Evolutionary conservation across 2,329 filamentous ascomycete species (phyloP), one percentile per base, ranked within the genome.

Genomic region (Hymenoscyphus occultus): DNA sequence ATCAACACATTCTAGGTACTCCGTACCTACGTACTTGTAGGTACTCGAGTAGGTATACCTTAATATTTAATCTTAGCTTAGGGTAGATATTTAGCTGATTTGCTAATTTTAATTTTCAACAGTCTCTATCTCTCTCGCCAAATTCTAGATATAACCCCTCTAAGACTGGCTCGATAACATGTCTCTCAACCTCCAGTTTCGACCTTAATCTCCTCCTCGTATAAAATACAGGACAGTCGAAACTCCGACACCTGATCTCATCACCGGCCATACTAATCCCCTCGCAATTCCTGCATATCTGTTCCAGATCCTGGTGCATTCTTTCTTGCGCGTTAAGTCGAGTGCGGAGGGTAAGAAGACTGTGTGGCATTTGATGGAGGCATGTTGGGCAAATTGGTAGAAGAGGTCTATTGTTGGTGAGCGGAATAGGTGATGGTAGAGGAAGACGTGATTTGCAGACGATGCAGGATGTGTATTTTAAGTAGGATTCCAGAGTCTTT

Each of bases 171-270:
- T 77, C 78, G 5, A 79, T 71, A 39, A 78, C 73, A 45, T 71
- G 74, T 62, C 67, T 77, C 67, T 78, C 77, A 45, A 72, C 78
- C 56, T 74, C 73, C 60, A 81, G 62, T 60, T 76, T 81, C 10
- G 83, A 82, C 28, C 76, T 77, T 74, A 91, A 87, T 76, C 87
- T 90, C 62, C 86, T 83, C 14, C 92, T 79, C 39, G 88, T 88
- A 78, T 96, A 98, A 71, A 96, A 98, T 0, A 97, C 92, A 0
- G 93, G 90, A 74, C 95, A 99, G 77, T 97, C 94, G 75, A 91
- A 87, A 76, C 91, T 96, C 74, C 97, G 92, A 74, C 95, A 99
- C 51, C 78, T 82, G n/a, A 97, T 88, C 40, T 90, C 86, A 45
- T 97, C 94, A 1, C 86, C 80, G 69, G 87, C 89, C n/a, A 54